Evolutionary conservation across 768 basidiomycete species (phyloP), one percentile per base, ranked within the genome.

Genomic region (Daedaleopsis sinensis): DNA sequence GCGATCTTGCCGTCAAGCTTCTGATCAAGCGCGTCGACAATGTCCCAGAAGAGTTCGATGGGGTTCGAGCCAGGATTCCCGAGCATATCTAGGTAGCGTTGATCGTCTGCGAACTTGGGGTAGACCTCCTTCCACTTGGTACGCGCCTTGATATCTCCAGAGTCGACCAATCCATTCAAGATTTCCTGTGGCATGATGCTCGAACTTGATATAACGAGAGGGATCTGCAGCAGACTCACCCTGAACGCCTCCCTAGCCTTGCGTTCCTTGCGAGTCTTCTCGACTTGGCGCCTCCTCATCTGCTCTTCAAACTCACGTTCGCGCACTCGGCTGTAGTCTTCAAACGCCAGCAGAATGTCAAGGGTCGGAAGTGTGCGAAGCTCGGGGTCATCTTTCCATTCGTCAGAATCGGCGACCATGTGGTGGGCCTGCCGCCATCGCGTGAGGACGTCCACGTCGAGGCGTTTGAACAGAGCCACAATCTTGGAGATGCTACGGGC

Each of bases 11-110:
- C 82, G 62, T 95, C 94, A 18, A 96, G 82, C 65, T 87, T 83
- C 70, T 95, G 92, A 69, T 94, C 95, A 3, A 97, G 81, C 44
- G 79, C 81, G 73, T 99, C 97, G 48, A 97, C 89, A 11, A 83
- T 72, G 74, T 98, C 96, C 94, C 95, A 97, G 76, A 97, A 98
- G 5, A 98, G 83, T 69, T 99, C 97, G 35, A 99, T 82, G 1
- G 96, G 96, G 66, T 92, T 95, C 1, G 94, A 96, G 15, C 97
- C 97, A 9, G 93, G 92, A 67, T 90, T 92, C 16, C 97, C 96
- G 18, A 98, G 86, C 74, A 98, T 86, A 62, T 84, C 81, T 46
- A 89, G 80, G 76, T 98, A 99, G n/a, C 93, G 86, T 47, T 83
- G 79, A 70, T 97, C 93, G 37, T 88, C 79, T 8, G 80, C 79